Percentiles rank a stretch among this genome's conserved stretches.
Conservation (phyloP, 2,329 filamentous ascomycete species). For the Fusarium nurragi region DNA sequence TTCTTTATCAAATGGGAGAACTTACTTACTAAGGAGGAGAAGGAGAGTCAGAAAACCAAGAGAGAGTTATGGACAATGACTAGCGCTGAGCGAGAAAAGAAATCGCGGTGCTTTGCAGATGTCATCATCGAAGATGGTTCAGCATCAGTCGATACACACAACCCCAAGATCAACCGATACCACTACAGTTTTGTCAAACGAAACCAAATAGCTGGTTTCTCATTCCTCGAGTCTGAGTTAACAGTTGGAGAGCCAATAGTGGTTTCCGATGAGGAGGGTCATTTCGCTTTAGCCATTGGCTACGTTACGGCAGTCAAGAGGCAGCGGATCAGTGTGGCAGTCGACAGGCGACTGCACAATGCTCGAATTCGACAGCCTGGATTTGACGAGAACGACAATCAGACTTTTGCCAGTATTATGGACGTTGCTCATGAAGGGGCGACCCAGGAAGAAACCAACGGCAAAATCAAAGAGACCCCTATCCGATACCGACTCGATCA, state of each 20-base stretch:
- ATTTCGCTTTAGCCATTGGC: constrained; percentile 93
- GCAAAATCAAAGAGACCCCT: constrained; percentile 62
- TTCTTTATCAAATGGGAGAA: constrained; percentile 98
- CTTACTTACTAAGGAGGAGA: constrained; percentile 92
- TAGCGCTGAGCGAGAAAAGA: constrained; percentile 84
- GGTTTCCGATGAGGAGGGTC: constrained; percentile 93
- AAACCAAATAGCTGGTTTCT: constrained; percentile 69
- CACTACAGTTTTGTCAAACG: constrained; percentile 86
- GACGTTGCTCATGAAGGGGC: constrained; percentile 72
- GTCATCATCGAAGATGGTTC: constrained; percentile 85
- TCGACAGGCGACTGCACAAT: constrained; percentile 90
- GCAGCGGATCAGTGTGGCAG: constrained; percentile 82
- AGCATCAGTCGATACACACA: constrained; percentile 72
- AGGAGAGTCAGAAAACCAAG: constrained; percentile 84
- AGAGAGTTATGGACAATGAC: constrained; percentile 97
- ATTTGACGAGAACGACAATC: constrained; percentile 81
- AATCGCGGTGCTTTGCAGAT: constrained; percentile 89
- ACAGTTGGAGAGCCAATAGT: constrained; percentile 90
- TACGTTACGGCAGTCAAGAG: constrained; percentile 83
- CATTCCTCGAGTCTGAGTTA: constrained; percentile 91
- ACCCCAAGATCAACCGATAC: constrained; percentile 89
- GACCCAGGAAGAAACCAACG: constrained; percentile 60
- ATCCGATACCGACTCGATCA: constrained; percentile 89
- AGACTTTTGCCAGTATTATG: constrained; percentile 92
- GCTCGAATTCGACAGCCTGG: constrained; percentile 77